Base-by-base conservation (phyloP, 257 asterid genomes). In the Plantago elongata region DNA sequence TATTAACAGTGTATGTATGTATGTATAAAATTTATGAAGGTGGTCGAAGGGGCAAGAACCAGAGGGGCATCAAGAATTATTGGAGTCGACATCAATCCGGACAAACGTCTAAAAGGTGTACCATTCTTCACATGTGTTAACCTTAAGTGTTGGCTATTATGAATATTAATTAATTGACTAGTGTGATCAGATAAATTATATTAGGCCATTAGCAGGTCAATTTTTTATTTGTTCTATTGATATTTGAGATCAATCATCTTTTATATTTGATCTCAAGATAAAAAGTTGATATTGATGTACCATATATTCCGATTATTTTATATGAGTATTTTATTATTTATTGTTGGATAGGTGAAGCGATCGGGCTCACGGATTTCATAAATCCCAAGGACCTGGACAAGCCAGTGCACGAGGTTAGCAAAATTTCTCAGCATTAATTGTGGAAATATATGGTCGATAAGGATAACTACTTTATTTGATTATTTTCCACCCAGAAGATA, bases 331-430 rank as follows among this genome's bases (percentile, higher is more conserved):
- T 11, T 48, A 2, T 13, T 43, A 6, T 48, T 7, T 51, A 43
- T 13, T 59, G 38, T 54, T 57, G 4, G 0, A 34, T 30, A 90
- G 97, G 99, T 48, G 45, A 75, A 47, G 85, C 94, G 55, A 81
- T 92, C 44, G 99, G 99, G 65, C 74, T 89, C 50, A 89, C 99
- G 0, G 89, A 92, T 69, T 92, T 86, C 79, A 63, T 89, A 67
- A 84, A 89, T 58, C 91, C 96, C 16, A 75, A 63, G 40, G 95
- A 84, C 17, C 44, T 81, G 54, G 96, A 81, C 51, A 67, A n/a
- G 62, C 84, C 96, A 15, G 73, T 80, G 9, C 95, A 92, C 69
- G 72, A 89, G 95, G 96, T 88, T 17, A 67, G 62, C 30, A 48
- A 11, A 3, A 34, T 22, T 22, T 22, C 27, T 22, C 27, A 45